Percentiles rank a stretch among this genome's conserved stretches.
Conservation (phyloP, 2,329 filamentous ascomycete species). For the Cryphonectria japonica region DNA sequence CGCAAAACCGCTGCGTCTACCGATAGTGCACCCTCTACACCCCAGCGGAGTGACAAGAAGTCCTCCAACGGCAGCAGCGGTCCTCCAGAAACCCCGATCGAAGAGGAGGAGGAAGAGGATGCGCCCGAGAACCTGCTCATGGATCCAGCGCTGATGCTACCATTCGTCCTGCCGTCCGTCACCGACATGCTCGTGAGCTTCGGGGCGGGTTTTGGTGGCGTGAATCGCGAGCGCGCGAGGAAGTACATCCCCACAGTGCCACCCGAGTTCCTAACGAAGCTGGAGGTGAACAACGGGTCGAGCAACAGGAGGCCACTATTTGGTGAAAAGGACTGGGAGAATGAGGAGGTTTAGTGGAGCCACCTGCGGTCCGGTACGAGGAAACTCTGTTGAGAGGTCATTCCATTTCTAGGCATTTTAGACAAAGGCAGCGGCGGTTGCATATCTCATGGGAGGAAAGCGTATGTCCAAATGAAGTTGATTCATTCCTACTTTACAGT, state of each 20-base stretch:
- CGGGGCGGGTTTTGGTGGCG: constrained; percentile 89
- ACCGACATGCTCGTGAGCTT: constrained; percentile 98
- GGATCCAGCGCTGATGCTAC: constrained; percentile 89
- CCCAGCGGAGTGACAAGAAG: constrained; percentile 40
- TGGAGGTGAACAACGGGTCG: constrained; percentile 62
- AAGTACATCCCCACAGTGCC: constrained; percentile 97
- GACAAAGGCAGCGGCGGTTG: not conserved
- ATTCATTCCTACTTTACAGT: not conserved
- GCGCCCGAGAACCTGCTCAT: constrained; percentile 76
- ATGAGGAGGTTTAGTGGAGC: constrained; percentile 58
- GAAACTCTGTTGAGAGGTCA: constrained; percentile 18
- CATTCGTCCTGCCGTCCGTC: constrained; percentile 92
- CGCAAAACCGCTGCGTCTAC: constrained; percentile 38
- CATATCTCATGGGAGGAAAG: constrained; percentile 2
- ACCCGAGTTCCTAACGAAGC: constrained; percentile 86
- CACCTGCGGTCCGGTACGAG: not conserved
- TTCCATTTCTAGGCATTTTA: not conserved
- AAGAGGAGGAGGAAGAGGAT: constrained; percentile 67
- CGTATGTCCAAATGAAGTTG: not conserved
- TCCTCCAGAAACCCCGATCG: constrained; percentile 46
- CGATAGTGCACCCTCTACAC: constrained; percentile 50
- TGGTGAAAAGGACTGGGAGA: constrained; percentile 68
- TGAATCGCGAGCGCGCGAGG: constrained; percentile 87
- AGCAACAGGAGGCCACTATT: constrained; percentile 59
- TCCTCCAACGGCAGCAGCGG: constrained; percentile 47